Conservation (phyloP, 176 grass and related monocot genomes). For the Leersia perrieri region DNA sequence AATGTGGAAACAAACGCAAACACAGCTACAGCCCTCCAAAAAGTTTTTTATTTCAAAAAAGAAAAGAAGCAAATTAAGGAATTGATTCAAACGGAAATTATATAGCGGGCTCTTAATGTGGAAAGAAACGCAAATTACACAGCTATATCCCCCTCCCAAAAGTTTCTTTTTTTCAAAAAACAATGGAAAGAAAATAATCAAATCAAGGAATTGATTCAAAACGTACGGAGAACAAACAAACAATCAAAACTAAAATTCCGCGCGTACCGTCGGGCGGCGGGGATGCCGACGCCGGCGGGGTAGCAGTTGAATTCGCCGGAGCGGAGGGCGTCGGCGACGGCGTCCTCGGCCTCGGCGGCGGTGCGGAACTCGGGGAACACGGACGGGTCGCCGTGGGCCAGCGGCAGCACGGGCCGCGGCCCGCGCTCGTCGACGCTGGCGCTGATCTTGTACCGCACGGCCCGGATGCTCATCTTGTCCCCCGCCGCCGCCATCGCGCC, state of each 20-base stretch:
- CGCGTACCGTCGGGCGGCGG: slow-evolving; percentile 39
- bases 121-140: no score
- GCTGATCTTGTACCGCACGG: slow-evolving; percentile 48
- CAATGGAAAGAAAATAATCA: no score
- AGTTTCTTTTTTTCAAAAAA: no score
- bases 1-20: no score
- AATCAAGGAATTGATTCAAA: not conserved
- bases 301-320: slow-evolving; percentile 55
- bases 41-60: no score
- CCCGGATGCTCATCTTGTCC: slow-evolving; percentile 45
- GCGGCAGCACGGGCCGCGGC: slow-evolving; percentile 41
- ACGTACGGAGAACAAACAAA: no score
- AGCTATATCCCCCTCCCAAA: no score
- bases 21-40: no score
- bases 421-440: slow-evolving; percentile 40
- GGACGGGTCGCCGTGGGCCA: slow-evolving; percentile 61
- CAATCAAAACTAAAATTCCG: not conserved
- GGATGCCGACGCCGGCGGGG: slow-evolving; percentile 44
- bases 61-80: no score
- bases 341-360: slow-evolving; percentile 46
- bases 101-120: no score
- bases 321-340: slow-evolving; percentile 45
- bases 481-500: slow-evolving; percentile 17
- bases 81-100: no score
- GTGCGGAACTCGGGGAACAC: slow-evolving; percentile 53